These are phyloP conservation scores for Calophaca sinica DNA, from an alignment of 306 rosid genomes.

Conservation along the genomic window DNA sequence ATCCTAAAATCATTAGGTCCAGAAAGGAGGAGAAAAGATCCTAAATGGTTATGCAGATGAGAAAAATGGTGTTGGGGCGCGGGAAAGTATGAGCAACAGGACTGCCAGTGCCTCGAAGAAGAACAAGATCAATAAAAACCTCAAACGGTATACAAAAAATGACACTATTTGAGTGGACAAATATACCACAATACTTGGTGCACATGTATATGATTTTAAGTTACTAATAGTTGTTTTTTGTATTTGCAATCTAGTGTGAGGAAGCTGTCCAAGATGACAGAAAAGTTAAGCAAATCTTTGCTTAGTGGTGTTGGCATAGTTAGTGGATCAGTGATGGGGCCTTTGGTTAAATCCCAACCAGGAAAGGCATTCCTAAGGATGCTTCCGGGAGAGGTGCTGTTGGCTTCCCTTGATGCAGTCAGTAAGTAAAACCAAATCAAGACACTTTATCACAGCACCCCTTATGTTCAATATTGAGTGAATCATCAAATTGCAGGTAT, in stretches of 20 bases:
- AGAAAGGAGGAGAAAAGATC: slow-evolving; percentile 88
- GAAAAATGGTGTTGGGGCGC: slow-evolving; percentile 45
- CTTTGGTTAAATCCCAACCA: slow-evolving; percentile 72
- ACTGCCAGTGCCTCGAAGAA: slow-evolving; percentile 38
- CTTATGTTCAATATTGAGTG: neutral
- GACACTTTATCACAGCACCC: neutral
- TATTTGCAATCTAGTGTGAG: slow-evolving; percentile 62
- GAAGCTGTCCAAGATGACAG: slow-evolving; percentile 82
- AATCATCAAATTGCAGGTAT: too few species aligned
- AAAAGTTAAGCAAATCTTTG: slow-evolving; percentile 81
- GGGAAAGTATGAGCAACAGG: slow-evolving; percentile 44
- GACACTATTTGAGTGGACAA: neutral
- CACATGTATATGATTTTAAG: slow-evolving; percentile 10
- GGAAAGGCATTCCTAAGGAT: slow-evolving; percentile 78
- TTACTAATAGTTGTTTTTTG: slow-evolving; percentile 1
- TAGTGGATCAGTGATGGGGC: slow-evolving; percentile 75
- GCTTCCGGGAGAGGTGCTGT: slow-evolving; percentile 90
- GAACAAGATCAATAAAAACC: slow-evolving; percentile 64
- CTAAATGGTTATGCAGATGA: slow-evolving; percentile 51
- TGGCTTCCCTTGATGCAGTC: slow-evolving; percentile 93
- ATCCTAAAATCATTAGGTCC: slow-evolving; percentile 59
- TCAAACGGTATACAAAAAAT: slow-evolving; percentile 69
- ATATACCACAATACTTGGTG: neutral
- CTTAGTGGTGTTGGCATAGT: slow-evolving; percentile 84
- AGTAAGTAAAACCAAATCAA: slow-evolving; percentile 63